Evolutionary conservation across 305 asterid genomes (phyloP), one percentile per base, ranked within the genome.

Genomic region (Striga hermonthica): DNA sequence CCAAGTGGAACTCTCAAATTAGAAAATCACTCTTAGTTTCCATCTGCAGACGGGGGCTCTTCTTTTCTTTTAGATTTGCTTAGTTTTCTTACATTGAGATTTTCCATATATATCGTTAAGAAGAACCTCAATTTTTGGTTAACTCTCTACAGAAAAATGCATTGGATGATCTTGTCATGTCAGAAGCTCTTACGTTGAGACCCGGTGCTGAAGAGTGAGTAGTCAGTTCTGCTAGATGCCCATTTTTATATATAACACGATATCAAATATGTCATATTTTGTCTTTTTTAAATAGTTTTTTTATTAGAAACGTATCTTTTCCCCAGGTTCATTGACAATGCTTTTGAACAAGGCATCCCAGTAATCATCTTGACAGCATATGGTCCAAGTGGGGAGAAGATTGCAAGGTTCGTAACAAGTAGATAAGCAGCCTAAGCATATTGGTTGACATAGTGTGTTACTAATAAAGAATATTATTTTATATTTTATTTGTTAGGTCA

Each of bases 161-260:
- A 57, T 40, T 87, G 85, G 93, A 80, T 71, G 97, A 85, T 77
- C 91, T 89, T 65, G 87, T 89, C 74, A 67, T 64, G 75, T 85
- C 98, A 73, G 72, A 79, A 71, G 64, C 86, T 36, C 81, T 81
- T 67, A 73, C 95, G 8, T 76, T 91, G 79, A 87, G 91, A 74
- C 95, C 95, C 67, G 98, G 95, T 54, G 87, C 82, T 70, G 85
- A 79, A 71, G 87, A 80, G 98, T 91, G 81, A 82, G 98, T 80
- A 62, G 8, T 68, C 67, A 14, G 37, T 60, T 60, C 60, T 11
- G 31, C 9, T 8, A 22, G 40, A 57, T 16, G 71, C 64, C 47
- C 31, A 62, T 67, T 14, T 41, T 44, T 38, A 73, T 57, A 63
- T 64, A 39, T 56, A 74, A 56, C 37, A 34, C 13, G 38, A 5